These are phyloP conservation scores for Naegleria fowleri DNA, from an alignment of 208 protist species.

Conservation along the genomic window DNA sequence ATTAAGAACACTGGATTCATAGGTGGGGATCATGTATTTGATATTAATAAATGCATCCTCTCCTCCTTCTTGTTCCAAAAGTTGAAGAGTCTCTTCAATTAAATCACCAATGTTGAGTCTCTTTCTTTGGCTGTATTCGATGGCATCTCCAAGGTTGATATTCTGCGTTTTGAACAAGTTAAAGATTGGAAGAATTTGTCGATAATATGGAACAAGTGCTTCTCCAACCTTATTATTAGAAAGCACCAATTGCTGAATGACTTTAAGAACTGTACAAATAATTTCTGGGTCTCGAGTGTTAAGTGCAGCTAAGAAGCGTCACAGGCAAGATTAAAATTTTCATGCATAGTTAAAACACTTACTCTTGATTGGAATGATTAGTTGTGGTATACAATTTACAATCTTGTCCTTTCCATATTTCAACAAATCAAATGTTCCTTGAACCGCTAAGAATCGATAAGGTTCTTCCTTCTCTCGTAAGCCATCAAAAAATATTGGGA, in stretches of 20 bases:
- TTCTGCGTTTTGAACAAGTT: conserved; percentile 94
- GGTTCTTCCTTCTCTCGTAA: conserved; percentile 92
- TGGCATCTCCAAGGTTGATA: conserved; percentile 77
- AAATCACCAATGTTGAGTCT: conserved; percentile 83
- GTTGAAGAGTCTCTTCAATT: conserved; percentile 93
- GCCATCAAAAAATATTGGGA: conserved; percentile 98
- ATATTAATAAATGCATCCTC: conserved; percentile 89
- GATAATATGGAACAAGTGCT: conserved; percentile 96
- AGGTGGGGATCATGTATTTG: conserved; percentile 89
- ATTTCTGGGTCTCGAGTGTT: conserved; percentile 92
- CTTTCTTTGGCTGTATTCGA: conserved; percentile 91
- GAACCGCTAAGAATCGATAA: conserved; percentile 89
- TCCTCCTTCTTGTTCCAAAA: conserved; percentile 79
- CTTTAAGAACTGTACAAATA: conserved; percentile 84
- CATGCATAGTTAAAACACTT: not conserved
- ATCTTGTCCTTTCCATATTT: conserved; percentile 85
- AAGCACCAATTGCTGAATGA: conserved; percentile 90
- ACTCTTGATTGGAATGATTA: conserved; percentile 97
- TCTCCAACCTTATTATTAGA: conserved; percentile 87
- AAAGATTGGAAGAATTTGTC: conserved; percentile 96
- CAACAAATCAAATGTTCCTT: conserved; percentile 86
- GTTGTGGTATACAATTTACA: conserved; percentile 93
- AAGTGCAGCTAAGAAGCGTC: conserved; percentile 61
- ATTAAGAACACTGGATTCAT: conserved; percentile 75
- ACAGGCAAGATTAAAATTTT: not conserved